Evolutionary conservation across 495 filamentous ascomycete genomes (phyloP).

Genomic region (Podospora fimiseda): DNA sequence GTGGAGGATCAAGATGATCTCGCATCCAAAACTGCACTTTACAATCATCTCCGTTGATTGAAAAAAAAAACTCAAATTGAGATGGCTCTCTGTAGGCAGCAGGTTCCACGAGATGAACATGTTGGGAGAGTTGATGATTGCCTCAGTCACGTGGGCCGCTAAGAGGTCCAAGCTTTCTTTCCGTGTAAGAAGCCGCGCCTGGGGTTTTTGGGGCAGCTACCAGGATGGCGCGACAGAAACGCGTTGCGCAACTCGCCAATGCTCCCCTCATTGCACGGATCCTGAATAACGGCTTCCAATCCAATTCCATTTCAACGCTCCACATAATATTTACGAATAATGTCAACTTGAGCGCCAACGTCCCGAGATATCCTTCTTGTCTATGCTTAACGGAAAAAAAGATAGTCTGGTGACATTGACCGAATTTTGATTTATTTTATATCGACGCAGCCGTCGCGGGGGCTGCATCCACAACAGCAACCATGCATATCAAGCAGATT

Average conservation of each 20-base stretch:
- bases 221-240: conserved; percentile 10
- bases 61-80: not conserved
- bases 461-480: conserved; percentile 35
- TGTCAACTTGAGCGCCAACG: not conserved
- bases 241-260: conserved; percentile 12
- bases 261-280: conserved; percentile 1
- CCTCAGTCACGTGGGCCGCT: not conserved
- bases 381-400: too few relatives aligned
- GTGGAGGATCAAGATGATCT: too few relatives aligned
- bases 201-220: not conserved
- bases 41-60: too few relatives aligned
- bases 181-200: not conserved
- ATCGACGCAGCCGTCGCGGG: conserved; percentile 24
- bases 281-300: conserved; percentile 6
- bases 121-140: not conserved
- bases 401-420: too few relatives aligned
- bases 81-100: not conserved
- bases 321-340: not conserved
- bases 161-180: not conserved
- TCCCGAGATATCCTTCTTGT: too few relatives aligned
- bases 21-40: too few relatives aligned
- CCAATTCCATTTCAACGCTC: conserved; percentile 3
- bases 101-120: not conserved
- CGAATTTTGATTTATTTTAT: conserved; percentile 1
- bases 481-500: conserved; percentile 99